phyloP scores from a whole-genome alignment of 169 alveolate genomes.

The Plasmodium gonderi region DNA sequence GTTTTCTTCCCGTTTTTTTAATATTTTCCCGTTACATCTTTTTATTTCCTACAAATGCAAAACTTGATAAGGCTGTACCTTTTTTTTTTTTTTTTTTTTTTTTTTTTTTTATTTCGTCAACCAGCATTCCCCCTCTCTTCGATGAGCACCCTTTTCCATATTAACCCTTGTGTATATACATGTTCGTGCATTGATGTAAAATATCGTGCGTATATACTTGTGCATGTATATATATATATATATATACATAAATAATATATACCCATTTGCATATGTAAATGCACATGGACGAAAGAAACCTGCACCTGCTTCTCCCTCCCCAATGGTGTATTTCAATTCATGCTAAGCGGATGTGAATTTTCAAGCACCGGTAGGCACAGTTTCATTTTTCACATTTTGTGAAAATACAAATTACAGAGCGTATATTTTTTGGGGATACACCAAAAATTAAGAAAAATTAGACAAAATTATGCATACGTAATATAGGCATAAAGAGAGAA shows the following conservation, averaged over 20 bases:
- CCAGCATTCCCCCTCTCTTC: background rate
- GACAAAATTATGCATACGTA: background rate
- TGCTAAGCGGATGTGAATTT: background rate
- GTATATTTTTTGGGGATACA: background rate
- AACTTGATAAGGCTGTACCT: no score
- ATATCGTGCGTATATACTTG: background rate
- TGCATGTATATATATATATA: no score
- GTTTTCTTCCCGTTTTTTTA: no score
- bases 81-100: background rate
- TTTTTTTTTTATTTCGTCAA: background rate
- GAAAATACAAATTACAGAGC: background rate
- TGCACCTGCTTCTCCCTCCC: background rate
- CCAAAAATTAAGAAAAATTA: background rate
- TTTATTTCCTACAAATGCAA: no score
- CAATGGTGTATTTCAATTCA: background rate
- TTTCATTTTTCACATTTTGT: background rate
- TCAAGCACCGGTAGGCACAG: conserved; percentile 60
- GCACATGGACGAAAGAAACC: background rate
- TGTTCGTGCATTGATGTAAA: background rate
- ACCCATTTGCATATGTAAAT: background rate
- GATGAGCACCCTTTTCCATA: background rate
- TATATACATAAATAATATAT: no score
- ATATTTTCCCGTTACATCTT: no score
- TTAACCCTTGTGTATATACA: background rate
- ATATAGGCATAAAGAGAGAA: no score